Evolutionary conservation across 208 protist species (phyloP), one percentile per base, ranked within the genome.

Genomic region (Trypanosoma congolense): DNA sequence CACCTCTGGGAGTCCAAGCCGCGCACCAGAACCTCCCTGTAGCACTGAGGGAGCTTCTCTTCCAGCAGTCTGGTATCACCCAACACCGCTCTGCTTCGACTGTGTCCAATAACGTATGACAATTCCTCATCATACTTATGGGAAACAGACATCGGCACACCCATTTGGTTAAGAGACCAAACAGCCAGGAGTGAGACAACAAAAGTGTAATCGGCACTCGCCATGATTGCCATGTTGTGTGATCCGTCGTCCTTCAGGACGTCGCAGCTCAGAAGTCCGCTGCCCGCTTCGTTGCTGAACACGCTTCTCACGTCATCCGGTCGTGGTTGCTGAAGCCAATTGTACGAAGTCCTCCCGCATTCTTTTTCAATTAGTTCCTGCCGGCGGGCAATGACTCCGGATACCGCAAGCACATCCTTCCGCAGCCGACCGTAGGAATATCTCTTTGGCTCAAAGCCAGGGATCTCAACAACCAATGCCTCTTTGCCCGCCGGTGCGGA

Each of bases 351-450:
- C 50, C 40, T 65, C 5, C 75, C 70, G 1, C 45, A 68, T 31
- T 70, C 67, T 46, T 46, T 29, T 28, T 48, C 57, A 24, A 88
- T 31, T 3, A 74, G 52, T 67, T 84, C 81, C 28, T 57, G 48
- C 24, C 82, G 80, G 19, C 47, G 49, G 44, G 76, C 74, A 28
- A 93, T 57, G 40, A 65, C 35, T 49, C 89, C 70, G 43, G 86
- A 75, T 62, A 87, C 55, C 12, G 67, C 70, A 22, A 93, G 51
- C 19, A 93, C 75, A 56, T 93, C 86, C 29, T 76, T 79, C 65
- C 88, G 86, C 44, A 93, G 78, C 31, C 65, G 67, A 10, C 86
- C 86, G 53, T 90, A 93, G 46, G 86, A 87, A 52, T 75, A 93
- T 24, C 44, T 41, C 51, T 51, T 29, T 1, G 70, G 62, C 9